phyloP scores from a whole-genome alignment of 805 yeast genomes.

The Debaryomyces maramus region DNA sequence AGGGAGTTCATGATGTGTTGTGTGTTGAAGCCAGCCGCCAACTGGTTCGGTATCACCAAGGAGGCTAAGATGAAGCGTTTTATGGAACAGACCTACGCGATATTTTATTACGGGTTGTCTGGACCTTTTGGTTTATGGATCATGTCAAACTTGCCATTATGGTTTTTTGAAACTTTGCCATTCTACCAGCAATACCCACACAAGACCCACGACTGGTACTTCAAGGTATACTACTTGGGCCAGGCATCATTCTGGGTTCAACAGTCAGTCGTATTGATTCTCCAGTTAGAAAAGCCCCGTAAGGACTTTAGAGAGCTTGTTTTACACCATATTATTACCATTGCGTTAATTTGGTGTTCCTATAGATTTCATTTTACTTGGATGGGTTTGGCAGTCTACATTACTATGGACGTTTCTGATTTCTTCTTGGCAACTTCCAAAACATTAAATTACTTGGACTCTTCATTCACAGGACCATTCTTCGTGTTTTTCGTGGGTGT shows the following conservation, averaged over 20 bases:
- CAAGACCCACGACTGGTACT: slow-evolving; percentile 60
- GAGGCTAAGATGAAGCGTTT: slow-evolving; percentile 71
- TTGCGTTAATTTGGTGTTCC: slow-evolving; percentile 80
- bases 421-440: slow-evolving; percentile 83
- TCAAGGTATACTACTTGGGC: slow-evolving; percentile 80
- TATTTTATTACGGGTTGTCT: slow-evolving; percentile 73
- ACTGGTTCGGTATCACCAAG: slow-evolving; percentile 46
- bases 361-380: slow-evolving; percentile 95
- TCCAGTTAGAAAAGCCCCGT: slow-evolving; percentile 92
- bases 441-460: slow-evolving; percentile 81
- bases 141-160: slow-evolving; percentile 76
- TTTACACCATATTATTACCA: slow-evolving; percentile 90
- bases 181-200: slow-evolving; percentile 87
- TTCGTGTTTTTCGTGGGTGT: slow-evolving; percentile 64
- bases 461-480: slow-evolving; percentile 59
- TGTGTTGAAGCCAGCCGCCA: slow-evolving; percentile 72
- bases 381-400: slow-evolving; percentile 88
- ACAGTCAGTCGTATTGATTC: slow-evolving; percentile 77
- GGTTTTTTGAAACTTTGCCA: slow-evolving; percentile 85
- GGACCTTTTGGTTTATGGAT: slow-evolving; percentile 90
- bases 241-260: slow-evolving; percentile 99
- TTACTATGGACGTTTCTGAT: slow-evolving; percentile 96
- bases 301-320: slow-evolving; percentile 90
- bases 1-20: slow-evolving; percentile 91
- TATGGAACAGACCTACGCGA: slow-evolving; percentile 88